Evolutionary conservation across 352 stramenopile species (phyloP).

Genomic region (Peronosclerospora sorghi): DNA sequence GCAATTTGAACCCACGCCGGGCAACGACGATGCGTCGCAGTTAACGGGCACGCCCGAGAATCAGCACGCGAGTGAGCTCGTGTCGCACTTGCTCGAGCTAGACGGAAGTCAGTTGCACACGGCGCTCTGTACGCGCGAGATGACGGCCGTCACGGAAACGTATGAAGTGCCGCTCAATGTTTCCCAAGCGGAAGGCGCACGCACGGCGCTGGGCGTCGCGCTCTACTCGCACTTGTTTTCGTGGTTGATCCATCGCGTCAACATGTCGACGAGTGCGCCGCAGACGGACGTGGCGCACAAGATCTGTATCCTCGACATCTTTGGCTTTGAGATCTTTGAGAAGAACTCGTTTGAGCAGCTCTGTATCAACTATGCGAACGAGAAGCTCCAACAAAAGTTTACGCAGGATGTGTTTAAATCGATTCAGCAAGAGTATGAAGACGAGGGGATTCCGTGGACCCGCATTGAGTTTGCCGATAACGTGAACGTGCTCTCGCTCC

Average conservation of each 20-base stretch:
- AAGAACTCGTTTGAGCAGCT: constrained; percentile 91
- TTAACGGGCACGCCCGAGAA: constrained; percentile 45
- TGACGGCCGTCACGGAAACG: constrained; percentile 70
- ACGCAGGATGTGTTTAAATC: constrained; percentile 57
- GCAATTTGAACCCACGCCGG: constrained; percentile 41
- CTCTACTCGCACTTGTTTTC: constrained; percentile 94
- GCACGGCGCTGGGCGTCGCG: constrained; percentile 66
- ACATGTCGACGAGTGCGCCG: constrained; percentile 59
- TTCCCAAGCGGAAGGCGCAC: constrained; percentile 57
- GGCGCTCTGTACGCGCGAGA: constrained; percentile 66
- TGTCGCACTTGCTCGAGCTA: constrained; percentile 61
- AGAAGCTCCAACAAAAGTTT: constrained; percentile 87
- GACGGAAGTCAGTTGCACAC: constrained; percentile 50
- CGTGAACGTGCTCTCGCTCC: constrained; percentile 48
- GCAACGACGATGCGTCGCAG: constrained; percentile 60
- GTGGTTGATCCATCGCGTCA: constrained; percentile 90
- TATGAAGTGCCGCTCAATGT: constrained; percentile 83
- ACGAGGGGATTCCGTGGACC: constrained; percentile 61
- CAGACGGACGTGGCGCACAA: constrained; percentile 29
- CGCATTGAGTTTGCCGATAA: constrained; percentile 81
- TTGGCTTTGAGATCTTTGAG: constrained; percentile 83
- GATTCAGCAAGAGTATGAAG: constrained; percentile 52
- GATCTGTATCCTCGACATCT: constrained; percentile 87
- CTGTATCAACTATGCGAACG: constrained; percentile 95
- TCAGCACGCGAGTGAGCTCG: constrained; percentile 28